These are phyloP conservation scores for Flueggea neowawraea DNA, from an alignment of 441 rosid species.

Conservation along the genomic window DNA sequence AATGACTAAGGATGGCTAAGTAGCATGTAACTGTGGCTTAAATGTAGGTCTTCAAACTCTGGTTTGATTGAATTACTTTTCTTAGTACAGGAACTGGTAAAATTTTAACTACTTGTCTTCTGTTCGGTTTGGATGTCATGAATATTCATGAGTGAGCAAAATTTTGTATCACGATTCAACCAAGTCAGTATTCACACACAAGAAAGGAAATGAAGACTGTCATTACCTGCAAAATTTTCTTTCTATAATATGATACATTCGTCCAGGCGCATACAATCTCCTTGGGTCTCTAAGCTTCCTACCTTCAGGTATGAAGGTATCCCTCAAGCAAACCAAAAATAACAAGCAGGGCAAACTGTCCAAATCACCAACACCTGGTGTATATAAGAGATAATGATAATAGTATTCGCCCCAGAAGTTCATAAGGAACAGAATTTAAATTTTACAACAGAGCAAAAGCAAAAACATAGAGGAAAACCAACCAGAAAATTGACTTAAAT, in stretches of 20 bases:
- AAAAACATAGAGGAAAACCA: conserved; percentile 19
- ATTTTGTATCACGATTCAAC: not conserved
- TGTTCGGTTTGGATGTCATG: no score
- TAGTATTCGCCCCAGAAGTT: conserved; percentile 25
- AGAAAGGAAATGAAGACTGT: not conserved
- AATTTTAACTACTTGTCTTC: no score
- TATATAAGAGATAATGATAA: conserved; percentile 26
- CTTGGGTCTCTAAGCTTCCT: conserved; percentile 79
- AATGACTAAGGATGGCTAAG: no score
- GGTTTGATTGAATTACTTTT: no score
- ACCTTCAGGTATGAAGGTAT: conserved; percentile 90
- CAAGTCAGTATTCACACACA: not conserved
- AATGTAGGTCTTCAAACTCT: no score
- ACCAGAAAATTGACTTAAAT: conserved; percentile 91
- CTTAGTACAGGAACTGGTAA: no score
- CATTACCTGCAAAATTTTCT: conserved; percentile 86
- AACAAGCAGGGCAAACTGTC: conserved; percentile 98
- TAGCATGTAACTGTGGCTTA: no score
- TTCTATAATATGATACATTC: conserved; percentile 93
- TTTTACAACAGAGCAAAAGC: not conserved
- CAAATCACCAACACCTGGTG: conserved; percentile 53
- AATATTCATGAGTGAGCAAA: no score
- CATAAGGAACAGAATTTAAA: conserved; percentile 9
- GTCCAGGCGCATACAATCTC: conserved; percentile 94
- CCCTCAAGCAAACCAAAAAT: conserved; percentile 87